Evolutionary conservation across 768 basidiomycete genomes (phyloP), one percentile per base, ranked within the genome.

Genomic region (Pleurotus djamor): DNA sequence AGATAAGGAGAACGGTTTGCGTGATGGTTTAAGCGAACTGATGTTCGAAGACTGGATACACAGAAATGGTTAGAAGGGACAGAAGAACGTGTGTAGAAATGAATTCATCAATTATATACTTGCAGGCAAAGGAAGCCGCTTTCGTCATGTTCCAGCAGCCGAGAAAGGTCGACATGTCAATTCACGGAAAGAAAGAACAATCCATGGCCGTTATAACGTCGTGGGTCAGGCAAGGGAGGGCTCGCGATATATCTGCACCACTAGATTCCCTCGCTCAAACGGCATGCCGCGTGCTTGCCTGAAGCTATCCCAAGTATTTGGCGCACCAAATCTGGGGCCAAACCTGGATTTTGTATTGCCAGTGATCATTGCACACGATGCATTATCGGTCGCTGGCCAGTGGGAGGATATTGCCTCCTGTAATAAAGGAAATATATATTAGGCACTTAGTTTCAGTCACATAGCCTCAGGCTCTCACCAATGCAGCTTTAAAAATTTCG

Each of bases 151-250:
- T 28, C 21, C 21, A 28, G 21, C 21, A 28, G 21, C 45, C 45
- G 17, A 21, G 44, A 21, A 12, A 32, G 17, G 49, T 32, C 5
- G 34, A 50, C 34, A 50, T 50, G 49, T 16, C 49, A 56, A 32
- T 28, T 44, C 54, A 34, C 33, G 44, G 41, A 43, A 56, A 43
- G 28, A 32, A 56, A 44, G 36, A 56, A 56, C 17, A 41, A 44
- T 56, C 54, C 54, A 56, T 56, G 37, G 13, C 54, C 54, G 54
- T 16, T 44, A 41, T 56, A 56, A 43, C 54, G 21, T 43, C 54
- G 32, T 44, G 28, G 12, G 13, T 44, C 54, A 35, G 12, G 14
- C n/a, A 16, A 14, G 14, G 54, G 13, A 28, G 54, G 21, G 21
- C 21, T 28, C 54, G 21, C 13, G 41, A 56, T 16, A 33, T 12